These are phyloP conservation scores for Emergomyces pasteurianus DNA, from an alignment of 2,329 filamentous ascomycete genomes.

Conservation along the genomic window DNA sequence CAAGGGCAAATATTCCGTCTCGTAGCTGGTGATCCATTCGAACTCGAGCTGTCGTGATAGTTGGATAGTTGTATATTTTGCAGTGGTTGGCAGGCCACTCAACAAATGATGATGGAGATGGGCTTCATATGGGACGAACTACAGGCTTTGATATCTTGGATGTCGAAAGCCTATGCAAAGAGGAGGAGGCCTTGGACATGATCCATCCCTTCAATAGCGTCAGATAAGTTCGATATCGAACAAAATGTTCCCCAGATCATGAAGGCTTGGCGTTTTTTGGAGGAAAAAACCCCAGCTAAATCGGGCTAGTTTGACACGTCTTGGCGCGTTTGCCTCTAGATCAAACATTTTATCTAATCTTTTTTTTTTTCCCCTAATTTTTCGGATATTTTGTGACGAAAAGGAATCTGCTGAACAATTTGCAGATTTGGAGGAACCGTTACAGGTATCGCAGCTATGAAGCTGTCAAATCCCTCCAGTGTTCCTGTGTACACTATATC, in stretches of 20 bases:
- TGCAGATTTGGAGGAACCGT: not conserved
- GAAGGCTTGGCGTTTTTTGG: not conserved
- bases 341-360: not conserved
- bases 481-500: slow-evolving; percentile 93
- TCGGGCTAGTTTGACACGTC: not conserved
- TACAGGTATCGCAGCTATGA: slow-evolving; percentile 25
- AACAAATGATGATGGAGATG: not conserved
- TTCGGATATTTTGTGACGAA: not conserved
- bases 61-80: not conserved
- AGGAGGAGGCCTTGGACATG: not conserved
- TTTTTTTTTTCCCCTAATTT: not conserved
- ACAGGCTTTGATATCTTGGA: not conserved
- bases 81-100: not conserved
- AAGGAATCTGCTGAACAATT: not conserved
- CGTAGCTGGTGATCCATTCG: not conserved
- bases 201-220: not conserved
- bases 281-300: not conserved
- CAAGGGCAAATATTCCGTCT: not conserved
- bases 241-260: not conserved
- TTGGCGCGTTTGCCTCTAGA: not conserved
- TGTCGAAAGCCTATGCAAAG: not conserved
- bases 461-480: slow-evolving; percentile 53
- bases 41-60: not conserved
- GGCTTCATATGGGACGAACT: not conserved
- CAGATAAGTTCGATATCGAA: not conserved